Percentiles rank a stretch among this genome's conserved stretches.
These are phyloP conservation scores for Cytospora piceicola DNA, from an alignment of 2,329 filamentous ascomycete genomes.

Conservation along the genomic window DNA sequence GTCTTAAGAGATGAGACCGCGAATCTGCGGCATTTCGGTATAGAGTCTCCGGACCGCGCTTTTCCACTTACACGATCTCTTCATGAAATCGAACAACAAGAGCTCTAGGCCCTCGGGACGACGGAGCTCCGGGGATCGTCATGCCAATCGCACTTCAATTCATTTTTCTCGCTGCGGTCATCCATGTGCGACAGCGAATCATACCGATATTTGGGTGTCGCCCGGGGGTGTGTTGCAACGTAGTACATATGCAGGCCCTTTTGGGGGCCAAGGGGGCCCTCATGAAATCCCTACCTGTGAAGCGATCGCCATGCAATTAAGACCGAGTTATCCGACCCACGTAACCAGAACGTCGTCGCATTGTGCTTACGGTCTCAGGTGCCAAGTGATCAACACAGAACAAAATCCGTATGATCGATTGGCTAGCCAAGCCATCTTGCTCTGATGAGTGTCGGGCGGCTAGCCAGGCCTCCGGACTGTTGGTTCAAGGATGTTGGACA, in stretches of 20 bases:
- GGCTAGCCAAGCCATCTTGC: background rate
- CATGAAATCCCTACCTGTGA: slow-evolving; percentile 6
- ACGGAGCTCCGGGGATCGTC: slow-evolving; percentile 8
- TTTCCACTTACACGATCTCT: slow-evolving; percentile 3
- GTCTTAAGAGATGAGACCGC: slow-evolving; percentile 5
- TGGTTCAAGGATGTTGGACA: slow-evolving; percentile 6
- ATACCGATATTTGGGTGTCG: slow-evolving; percentile 5
- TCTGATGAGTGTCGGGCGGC: slow-evolving; percentile 3
- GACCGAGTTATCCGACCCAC: background rate
- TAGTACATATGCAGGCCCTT: slow-evolving; percentile 10
- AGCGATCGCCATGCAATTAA: slow-evolving; percentile 2
- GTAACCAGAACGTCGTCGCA: slow-evolving; percentile 9
- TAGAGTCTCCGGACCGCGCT: slow-evolving; percentile 7
- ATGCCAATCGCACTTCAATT: background rate
- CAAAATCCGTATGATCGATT: slow-evolving; percentile 6
- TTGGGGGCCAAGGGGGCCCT: slow-evolving; percentile 7
- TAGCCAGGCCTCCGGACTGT: slow-evolving; percentile 6
- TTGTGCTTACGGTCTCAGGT: background rate
- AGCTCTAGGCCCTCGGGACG: background rate
- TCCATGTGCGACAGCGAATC: slow-evolving; percentile 6
- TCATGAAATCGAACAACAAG: slow-evolving; percentile 10
- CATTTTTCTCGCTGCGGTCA: slow-evolving; percentile 5
- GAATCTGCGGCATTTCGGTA: slow-evolving; percentile 5
- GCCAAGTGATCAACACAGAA: slow-evolving; percentile 7
- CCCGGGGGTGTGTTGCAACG: slow-evolving; percentile 5